Evolutionary conservation across 495 filamentous ascomycete genomes (phyloP), one percentile per base, ranked within the genome.

Genomic region (Neurospora tetraspora): DNA sequence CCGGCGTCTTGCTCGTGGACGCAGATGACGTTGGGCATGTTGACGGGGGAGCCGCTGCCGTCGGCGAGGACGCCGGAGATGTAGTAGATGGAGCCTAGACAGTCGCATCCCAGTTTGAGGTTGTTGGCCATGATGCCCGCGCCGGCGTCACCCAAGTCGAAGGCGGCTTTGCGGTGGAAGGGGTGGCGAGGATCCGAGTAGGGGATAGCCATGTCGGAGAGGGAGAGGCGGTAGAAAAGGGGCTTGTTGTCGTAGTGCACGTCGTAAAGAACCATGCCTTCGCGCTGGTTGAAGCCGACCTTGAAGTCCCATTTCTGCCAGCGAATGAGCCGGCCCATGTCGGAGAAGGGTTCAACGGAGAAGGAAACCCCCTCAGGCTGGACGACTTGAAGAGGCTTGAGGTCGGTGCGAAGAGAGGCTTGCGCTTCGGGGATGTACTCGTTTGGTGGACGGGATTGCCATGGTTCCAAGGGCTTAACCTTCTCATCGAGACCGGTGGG

Each of bases 281-380:
- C 91, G 4, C 91, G 81, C 72, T 88, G 83, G 76, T 92, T 93
- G 83, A 94, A 95, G 16, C 91, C 91, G 59, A 94, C 85, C 69
- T 88, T 82, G 77, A 92, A 87, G n/a, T 82, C 83, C 90, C 90
- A 92, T 73, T 91, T 92, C 79, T 92, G 88, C 90, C 90, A 92
- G 53, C 86, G 82, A 39, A 92, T 81, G 7, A 71, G 69, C 4
- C 74, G 72, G 23, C 80, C 80, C 71, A 79, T 36, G 73, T 85
- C 78, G 47, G 84, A 80, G 71, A 82, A 84, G 61, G 83, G 78
- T 14, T 82, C 82, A 0, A 91, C 83, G 10, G 78, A 80, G 79
- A 94, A 96, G 18, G 90, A 92, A 14, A 89, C 87, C 3, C 93
- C 93, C 73, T 94, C 88, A 1, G 93, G 93, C 75, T 96, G 93